A percentile compares a stretch with the other conserved stretches of the same genome.
These are phyloP conservation scores for Fusarium torreyae DNA, from an alignment of 2,329 filamentous ascomycete genomes.

Conservation along the genomic window DNA sequence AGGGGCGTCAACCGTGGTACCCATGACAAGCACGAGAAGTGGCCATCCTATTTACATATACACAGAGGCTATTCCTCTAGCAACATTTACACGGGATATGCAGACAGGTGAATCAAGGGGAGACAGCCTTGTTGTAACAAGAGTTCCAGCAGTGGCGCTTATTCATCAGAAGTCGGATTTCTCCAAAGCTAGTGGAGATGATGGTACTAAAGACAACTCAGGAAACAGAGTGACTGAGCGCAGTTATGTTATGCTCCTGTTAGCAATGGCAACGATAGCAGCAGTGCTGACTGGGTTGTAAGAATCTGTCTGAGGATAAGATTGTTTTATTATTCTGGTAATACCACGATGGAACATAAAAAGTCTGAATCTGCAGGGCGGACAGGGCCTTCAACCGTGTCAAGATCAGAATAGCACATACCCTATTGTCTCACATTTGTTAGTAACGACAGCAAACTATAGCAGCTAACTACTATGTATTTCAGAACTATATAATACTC, in stretches of 20 bases:
- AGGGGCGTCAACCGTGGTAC: background rate
- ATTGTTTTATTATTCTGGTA: too few relatives aligned
- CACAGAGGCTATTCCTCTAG: background rate
- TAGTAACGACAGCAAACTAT: too few relatives aligned
- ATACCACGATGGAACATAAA: too few relatives aligned
- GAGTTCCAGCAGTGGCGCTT: conserved; percentile 18
- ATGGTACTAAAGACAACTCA: background rate
- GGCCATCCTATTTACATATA: rapidly evolving
- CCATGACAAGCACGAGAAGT: background rate
- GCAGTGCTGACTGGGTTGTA: too few relatives aligned
- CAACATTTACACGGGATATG: background rate
- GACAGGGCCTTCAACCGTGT: too few relatives aligned
- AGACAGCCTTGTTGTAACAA: background rate
- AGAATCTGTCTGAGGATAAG: too few relatives aligned
- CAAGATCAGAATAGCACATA: too few relatives aligned
- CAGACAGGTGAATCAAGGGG: background rate
- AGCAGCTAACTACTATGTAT: too few relatives aligned
- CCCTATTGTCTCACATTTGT: too few relatives aligned
- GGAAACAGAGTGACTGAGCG: background rate
- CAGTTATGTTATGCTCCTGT: background rate
- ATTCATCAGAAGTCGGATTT: conserved; percentile 13
- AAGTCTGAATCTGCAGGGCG: too few relatives aligned
- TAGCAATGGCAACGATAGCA: background rate
- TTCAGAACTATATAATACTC: too few relatives aligned
- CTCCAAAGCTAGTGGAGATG: background rate